Base-by-base conservation (phyloP, 1,284 basidiomycete species). In the Chondrostereum purpureum region DNA sequence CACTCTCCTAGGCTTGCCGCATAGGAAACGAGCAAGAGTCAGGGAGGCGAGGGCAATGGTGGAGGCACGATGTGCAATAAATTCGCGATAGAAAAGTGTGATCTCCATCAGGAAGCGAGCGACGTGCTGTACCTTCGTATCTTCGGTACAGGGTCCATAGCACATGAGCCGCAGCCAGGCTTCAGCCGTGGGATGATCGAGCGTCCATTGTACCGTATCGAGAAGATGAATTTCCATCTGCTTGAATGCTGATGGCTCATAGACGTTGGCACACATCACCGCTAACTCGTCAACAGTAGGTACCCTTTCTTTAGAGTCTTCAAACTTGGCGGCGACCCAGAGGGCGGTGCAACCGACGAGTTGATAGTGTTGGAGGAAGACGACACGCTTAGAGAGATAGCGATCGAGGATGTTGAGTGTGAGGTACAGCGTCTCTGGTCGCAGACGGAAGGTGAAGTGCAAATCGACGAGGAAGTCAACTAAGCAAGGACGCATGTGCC, bases 401-500 rank as follows among this genome's bases (percentile, higher is more conserved):
- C 96, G 92, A 68, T 99, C 96, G 64, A 99, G 86, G 62, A 99
- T 95, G 74, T 99, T 99, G 69, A 98, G 80, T 19, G 95, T 90
- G 61, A 99, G 88, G 68, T 97, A 99, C 49, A 99, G 80, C 1
- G 96, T 99, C 70, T 99, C 96, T 8, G 96, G 93, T 27, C 95
- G 91, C 35, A 99, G 81, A 37, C 93, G 82, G 72, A 97, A 94
- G 52, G 89, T 91, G 61, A 95, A 92, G 69, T 99, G 96, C 54
- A 99, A 91, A 68, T 99, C 96, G 62, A 99, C 88, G 57, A 99
- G 80, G 66, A 99, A 99, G 66, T 99, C 96, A 60, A 99, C 92
- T 36, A 99, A 82, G 72, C 91, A 96, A 19, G 93, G 92, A n/a
- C 96, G 90, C 96, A 99, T 99, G 67, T 89, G 84, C 91, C 92